These are phyloP conservation scores for Inga oerstediana DNA, from an alignment of 306 rosid species.

Conservation along the genomic window DNA sequence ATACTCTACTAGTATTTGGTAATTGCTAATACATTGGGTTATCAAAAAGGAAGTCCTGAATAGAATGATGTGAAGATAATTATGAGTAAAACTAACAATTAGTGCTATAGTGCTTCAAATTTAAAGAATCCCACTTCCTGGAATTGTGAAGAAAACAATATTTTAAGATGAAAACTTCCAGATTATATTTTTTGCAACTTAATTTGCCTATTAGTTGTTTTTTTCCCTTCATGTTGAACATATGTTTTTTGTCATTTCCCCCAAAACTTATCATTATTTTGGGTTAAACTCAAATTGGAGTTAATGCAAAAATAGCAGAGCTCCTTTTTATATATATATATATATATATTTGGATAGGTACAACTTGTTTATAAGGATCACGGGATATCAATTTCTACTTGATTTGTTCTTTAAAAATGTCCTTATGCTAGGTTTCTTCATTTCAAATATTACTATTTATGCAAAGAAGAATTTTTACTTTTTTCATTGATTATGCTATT, in stretches of 20 bases:
- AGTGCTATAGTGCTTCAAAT: background rate
- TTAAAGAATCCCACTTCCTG: conserved; percentile 19
- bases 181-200: conserved; percentile 21
- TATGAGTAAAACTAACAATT: background rate
- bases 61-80: background rate
- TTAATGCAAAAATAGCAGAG: background rate
- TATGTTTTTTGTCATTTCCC: background rate
- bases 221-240: conserved; percentile 12
- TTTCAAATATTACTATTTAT: too few relatives aligned
- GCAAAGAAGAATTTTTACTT: too few relatives aligned
- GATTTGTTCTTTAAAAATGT: too few relatives aligned
- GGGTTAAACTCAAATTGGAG: background rate
- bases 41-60: background rate
- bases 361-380: background rate
- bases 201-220: conserved; percentile 12
- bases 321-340: background rate
- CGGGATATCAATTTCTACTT: background rate
- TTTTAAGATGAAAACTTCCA: conserved; percentile 31
- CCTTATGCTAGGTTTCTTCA: too few relatives aligned
- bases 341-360: background rate
- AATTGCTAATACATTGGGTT: too few relatives aligned
- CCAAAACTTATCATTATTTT: background rate
- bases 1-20: background rate
- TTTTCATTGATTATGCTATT: too few relatives aligned
- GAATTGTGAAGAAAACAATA: conserved; percentile 34